These are phyloP conservation scores for Penicillium sp. DNA, from an alignment of 2,329 filamentous ascomycete genomes.

Conservation along the genomic window DNA sequence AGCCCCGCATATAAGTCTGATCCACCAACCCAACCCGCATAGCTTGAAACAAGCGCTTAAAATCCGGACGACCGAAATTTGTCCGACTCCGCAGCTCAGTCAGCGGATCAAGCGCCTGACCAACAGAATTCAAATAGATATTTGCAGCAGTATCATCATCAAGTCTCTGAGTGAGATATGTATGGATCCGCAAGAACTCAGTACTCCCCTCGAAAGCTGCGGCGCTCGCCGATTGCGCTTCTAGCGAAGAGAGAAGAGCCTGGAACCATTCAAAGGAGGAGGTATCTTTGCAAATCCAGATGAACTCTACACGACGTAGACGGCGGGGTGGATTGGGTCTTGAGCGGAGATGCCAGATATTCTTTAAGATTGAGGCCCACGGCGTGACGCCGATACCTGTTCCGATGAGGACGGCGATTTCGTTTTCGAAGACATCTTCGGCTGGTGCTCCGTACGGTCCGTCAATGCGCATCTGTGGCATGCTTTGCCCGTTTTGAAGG, in stretches of 20 bases:
- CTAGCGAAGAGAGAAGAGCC: constrained; percentile 83
- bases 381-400: constrained; percentile 85
- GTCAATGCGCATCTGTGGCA: constrained; percentile 87
- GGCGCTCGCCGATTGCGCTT: constrained; percentile 75
- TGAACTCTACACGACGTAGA: constrained; percentile 93
- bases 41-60: constrained; percentile 71
- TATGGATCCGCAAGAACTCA: constrained; percentile 97
- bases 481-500: constrained; percentile 85
- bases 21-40: constrained; percentile 89
- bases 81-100: constrained; percentile 88
- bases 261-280: constrained; percentile 99
- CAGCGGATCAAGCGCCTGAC: constrained; percentile 80
- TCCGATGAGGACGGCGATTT: constrained; percentile 74
- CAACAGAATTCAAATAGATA: constrained; percentile 94
- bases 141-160: constrained; percentile 93
- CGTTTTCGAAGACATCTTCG: constrained; percentile 95
- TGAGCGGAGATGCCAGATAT: constrained; percentile 95
- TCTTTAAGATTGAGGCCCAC: constrained; percentile 86
- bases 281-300: constrained; percentile 97
- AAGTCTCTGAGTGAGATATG: constrained; percentile 90
- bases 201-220: constrained; percentile 54
- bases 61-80: constrained; percentile 94
- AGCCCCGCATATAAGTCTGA: constrained; percentile 77
- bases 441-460: constrained; percentile 95
- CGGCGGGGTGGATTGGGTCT: constrained; percentile 84